Base-by-base conservation (phyloP, 768 basidiomycete genomes). In the Boletus patriciae region DNA sequence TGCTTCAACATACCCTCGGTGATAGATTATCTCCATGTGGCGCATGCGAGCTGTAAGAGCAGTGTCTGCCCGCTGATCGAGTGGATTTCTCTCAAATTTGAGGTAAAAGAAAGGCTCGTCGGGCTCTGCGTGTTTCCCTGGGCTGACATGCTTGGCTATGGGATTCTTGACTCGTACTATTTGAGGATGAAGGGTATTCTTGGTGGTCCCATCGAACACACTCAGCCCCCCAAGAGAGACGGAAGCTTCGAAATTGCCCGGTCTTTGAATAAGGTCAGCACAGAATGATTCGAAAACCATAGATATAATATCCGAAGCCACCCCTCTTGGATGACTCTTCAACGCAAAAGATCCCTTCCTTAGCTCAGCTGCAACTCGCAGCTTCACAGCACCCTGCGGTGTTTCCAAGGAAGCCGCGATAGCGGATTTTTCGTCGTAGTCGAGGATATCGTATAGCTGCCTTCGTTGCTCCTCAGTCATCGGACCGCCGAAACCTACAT, bases 1-100 rank as follows among this genome's bases (percentile, higher is more conserved):
- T 3, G 90, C 91, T 75, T 98, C 97, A 29, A 98, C 81, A 69
- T 96, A 98, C 25, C 92, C 93, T 66, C 79, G 84, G 68, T 98
- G 94, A 68, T 99, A 99, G 41, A 99, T 90, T 60, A 99, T 88
- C 73, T 98, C 96, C 86, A 96, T 90, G 65, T 96, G 90, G 12
- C 92, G 84, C 90, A 98, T 90, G 54, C 86, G 87, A 46, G 95
- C 83, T 13, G 89, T 90, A 51, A 99, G 76, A 1, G 90, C 92
- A 64, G 82, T 96, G 69, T 98, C 96, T 25, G 97, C 94, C 43
- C 92, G 84, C 50, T 88, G 86, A 69, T 97, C 93, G 40, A 98
- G 76, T 10, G 96, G 97, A 61, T 90, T 94, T 55, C 86, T 87
- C 74, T 98, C 97, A 62, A 94, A 90, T 68, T 91, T 92, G 65